Base-by-base conservation (phyloP, 208 protist genomes). In the Naegleria lovaniensis region DNA sequence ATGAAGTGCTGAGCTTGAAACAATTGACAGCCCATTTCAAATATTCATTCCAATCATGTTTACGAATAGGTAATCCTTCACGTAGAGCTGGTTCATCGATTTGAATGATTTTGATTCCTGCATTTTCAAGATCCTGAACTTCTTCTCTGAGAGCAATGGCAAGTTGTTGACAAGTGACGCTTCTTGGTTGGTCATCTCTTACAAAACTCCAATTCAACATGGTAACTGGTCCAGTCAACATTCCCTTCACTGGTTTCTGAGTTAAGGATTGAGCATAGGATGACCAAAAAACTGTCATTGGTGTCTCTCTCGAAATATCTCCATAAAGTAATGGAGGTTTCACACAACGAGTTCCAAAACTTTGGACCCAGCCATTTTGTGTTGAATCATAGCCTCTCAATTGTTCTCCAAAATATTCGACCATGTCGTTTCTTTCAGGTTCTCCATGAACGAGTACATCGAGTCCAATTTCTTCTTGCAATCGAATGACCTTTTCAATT, bases 381-480 rank as follows among this genome's bases (percentile, higher is more conserved):
- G 96, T 97, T 90, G 97, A 96, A 39, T 92, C 93, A 67, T 96
- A 97, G 40, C 96, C 96, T 52, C 95, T 92, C 55, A 98, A 92
- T 58, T 95, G 89, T 92, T 97, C 94, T 89, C 95, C 96, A 92
- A 97, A 97, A 92, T 97, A 97, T 92, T 97, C 95, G 36, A 97
- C 96, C 96, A 98, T 98, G 93, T 98, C 96, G 48, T 94, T 96
- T 48, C 96, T 92, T 92, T 97, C 96, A 52, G 94, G 93, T 92
- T 98, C 96, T 79, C 96, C 96, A 91, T 97, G 96, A 36, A 98
- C 96, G 39, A 97, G 92, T 15, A 98, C 94, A 92, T 98, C 96
- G 11, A 98, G 90, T 83, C 92, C 96, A 86, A 97, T 94, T 33
- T 93, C 93, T 90, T 97, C 95, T 92, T 98, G 96, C 51, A 96